Percentiles rank a stretch among this genome's conserved stretches.
phyloP scores from a whole-genome alignment of 192 early-diverging fungal genomes.

The Spinellus fusiger region DNA sequence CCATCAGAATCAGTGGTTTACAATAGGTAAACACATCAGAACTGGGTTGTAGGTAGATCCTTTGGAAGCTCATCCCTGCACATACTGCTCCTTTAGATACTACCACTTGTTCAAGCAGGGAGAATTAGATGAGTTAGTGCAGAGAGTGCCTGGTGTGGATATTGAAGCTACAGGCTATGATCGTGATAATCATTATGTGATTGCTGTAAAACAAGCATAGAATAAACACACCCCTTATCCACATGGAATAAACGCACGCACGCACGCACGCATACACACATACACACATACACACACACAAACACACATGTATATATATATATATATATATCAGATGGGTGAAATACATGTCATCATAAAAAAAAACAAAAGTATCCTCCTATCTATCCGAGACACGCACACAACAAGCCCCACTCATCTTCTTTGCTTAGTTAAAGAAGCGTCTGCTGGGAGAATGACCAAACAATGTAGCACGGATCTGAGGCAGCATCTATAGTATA shows the following conservation, averaged over 20 bases:
- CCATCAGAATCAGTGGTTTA: slow-evolving; percentile 35
- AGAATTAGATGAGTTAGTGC: slow-evolving; percentile 73
- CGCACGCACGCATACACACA: too few relatives aligned
- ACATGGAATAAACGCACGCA: too few relatives aligned
- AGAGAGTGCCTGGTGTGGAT: slow-evolving; percentile 39
- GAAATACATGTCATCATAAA: too few relatives aligned
- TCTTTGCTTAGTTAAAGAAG: slow-evolving; percentile 75
- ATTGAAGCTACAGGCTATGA: slow-evolving; percentile 83
- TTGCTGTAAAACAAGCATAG: slow-evolving; percentile 29
- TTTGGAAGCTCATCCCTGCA: slow-evolving; percentile 3
- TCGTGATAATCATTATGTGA: slow-evolving; percentile 92
- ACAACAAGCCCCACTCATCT: neutral
- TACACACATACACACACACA: too few relatives aligned
- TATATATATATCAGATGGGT: too few relatives aligned
- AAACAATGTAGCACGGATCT: slow-evolving; percentile 85
- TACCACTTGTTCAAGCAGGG: slow-evolving; percentile 89
- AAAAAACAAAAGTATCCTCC: too few relatives aligned
- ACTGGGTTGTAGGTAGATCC: neutral
- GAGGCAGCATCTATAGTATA: slow-evolving; percentile 78
- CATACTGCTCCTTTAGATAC: slow-evolving; percentile 47
- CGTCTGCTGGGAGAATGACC: slow-evolving; percentile 86
- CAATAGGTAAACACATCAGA: slow-evolving; percentile 31
- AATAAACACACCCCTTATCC: too few relatives aligned
- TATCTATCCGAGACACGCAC: too few relatives aligned
- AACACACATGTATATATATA: too few relatives aligned